Base-by-base conservation (phyloP, 169 alveolate genomes). In the Eimeria maxima region DNA sequence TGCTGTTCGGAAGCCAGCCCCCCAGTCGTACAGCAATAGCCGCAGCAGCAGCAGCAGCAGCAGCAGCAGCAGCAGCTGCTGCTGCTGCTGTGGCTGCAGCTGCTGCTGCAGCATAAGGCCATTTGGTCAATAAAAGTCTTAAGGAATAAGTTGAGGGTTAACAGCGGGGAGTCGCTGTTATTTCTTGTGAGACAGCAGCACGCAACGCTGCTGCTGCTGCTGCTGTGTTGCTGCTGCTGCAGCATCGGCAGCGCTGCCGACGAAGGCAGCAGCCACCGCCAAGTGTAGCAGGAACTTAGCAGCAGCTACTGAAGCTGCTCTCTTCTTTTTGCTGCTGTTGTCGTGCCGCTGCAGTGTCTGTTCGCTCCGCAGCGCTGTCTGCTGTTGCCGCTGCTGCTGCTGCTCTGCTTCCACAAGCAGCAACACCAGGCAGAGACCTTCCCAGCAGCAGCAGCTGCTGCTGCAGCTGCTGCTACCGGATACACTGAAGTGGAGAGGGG, bases 191-290 rank as follows among this genome's bases (percentile, higher is more conserved):
- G 76, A 65, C 76, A 65, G 76, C 33, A 65, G 76, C n/a, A 65
- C n/a, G 27, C 1, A 16, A 65, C 18, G 53, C 84, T 20, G 38
- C 84, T 29, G 47, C 55, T 20, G 50, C 50, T 29, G 38, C 84
- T 73, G 38, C 84, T 73, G 84, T 73, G 84, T 47, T 73, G 84
- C 84, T 73, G 53, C 45, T 73, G 84, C 84, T n/a, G 84, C 84
- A n/a, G 47, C 84, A n/a, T 44, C 55, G 42, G 53, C 44, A 11
- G 84, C 84, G 45, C 84, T 29, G 84, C 84, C 45, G 84, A 38
- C 84, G 22, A 38, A 73, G 53, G 84, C 84, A 73, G 84, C 84
- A 73, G 84, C 55, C 38, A 33, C 38, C 38, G 38, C 38, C 38
- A 33, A 33, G 38, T 33, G 38, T 33, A 33, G 38, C 0, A 33